These are phyloP conservation scores for Casuarina cunninghamiana DNA, from an alignment of 306 rosid genomes.

Conservation along the genomic window DNA sequence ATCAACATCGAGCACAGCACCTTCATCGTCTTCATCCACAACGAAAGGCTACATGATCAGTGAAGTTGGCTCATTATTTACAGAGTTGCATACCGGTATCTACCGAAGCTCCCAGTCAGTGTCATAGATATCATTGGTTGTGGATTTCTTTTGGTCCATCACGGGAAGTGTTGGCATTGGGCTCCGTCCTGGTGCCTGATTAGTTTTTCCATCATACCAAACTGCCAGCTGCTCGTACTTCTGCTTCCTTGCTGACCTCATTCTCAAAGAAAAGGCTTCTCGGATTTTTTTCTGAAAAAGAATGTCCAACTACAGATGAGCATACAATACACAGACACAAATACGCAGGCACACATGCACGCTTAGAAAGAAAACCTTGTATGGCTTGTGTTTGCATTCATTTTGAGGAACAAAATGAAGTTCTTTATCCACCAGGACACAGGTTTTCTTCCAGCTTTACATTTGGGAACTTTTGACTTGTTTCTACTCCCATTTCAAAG, in stretches of 20 bases:
- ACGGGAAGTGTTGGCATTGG: conserved; percentile 12
- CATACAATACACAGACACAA: not conserved
- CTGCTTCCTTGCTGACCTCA: conserved; percentile 63
- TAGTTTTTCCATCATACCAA: conserved; percentile 31
- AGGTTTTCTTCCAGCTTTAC: conserved; percentile 63
- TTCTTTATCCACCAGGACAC: conserved; percentile 67
- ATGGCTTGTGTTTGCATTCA: conserved; percentile 31
- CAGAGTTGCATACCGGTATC: conserved; percentile 29
- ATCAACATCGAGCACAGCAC: conserved; percentile 16
- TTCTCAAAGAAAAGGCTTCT: conserved; percentile 54
- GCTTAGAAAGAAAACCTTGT: conserved; percentile 49
- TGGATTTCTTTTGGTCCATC: conserved; percentile 25
- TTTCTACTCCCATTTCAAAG: conserved; percentile 31
- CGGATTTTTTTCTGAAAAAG: conserved; percentile 52
- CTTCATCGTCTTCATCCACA: conserved; percentile 12
- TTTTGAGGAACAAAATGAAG: conserved; percentile 34
- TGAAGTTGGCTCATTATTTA: conserved; percentile 29
- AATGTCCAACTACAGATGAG: conserved; percentile 16
- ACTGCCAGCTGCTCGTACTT: conserved; percentile 77
- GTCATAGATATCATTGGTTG: conserved; percentile 40
- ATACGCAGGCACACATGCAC: not conserved
- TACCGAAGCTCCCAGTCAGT: conserved; percentile 87
- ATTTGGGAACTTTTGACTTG: not conserved
- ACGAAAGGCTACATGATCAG: conserved; percentile 11
- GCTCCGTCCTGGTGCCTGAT: conserved; percentile 26